Evolutionary conservation across 495 filamentous ascomycete genomes (phyloP), one percentile per base, ranked within the genome.

Genomic region (Tuber indicum): DNA sequence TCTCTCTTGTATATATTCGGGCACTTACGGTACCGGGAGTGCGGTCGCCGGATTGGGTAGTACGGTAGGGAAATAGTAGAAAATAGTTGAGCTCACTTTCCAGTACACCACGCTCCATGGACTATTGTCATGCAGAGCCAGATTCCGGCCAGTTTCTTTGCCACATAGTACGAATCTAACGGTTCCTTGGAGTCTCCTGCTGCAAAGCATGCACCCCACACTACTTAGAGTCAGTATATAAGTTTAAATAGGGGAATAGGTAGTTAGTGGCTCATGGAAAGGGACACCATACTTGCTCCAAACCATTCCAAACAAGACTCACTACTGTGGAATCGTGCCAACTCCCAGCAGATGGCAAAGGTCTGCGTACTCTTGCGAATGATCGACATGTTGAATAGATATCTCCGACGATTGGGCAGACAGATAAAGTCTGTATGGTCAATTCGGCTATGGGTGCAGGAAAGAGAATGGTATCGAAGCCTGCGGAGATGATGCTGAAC

Each of bases 221-320:
- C 58, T 66, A 32, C 58, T 17, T 36, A 26, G 4, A 2, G 14
- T 66, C 26, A 66, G 58, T 66, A 36, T 19, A 66, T 36, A 36
- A 36, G 16, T 17, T 32, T 14, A 36, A 36, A 36, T 0, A 10
- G 14, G n/a, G 4, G 26, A 26, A 58, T 58, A 58, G 21, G 4
- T n/a, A 26, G 14, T 23, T 21, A 8, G 7, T 49, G 47, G 21
- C 1, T 26, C 23, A n/a, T 26, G 2, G n/a, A 0, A 16, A 16
- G 26, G 58, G 32, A 36, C 14, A 3, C 58, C 58, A 66, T 66
- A 75, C 62, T 73, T 23, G 75, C 75, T 21, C 72, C 70, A 23
- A 76, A 76, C 69, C 69, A 74, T 32, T 75, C 75, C n/a, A 76
- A 75, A 71, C 69, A 74, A 39, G 75, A 76, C 75, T 76, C 75